Base-by-base conservation (phyloP, 805 yeast species). In the Hyphopichia homilentoma region DNA sequence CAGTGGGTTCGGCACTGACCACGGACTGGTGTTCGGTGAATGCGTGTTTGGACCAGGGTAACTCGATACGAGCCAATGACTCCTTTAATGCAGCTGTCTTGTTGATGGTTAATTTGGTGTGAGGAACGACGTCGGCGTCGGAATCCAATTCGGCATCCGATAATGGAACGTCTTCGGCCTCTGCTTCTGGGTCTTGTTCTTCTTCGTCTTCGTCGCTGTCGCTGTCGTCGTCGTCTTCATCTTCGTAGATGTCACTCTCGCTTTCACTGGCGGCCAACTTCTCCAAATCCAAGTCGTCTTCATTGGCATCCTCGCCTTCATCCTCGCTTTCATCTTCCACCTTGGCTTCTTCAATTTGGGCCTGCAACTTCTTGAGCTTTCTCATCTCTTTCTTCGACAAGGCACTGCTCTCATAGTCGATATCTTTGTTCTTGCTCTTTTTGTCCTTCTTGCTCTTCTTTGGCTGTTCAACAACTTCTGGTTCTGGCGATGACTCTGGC, bases 91-190 rank as follows among this genome's bases (percentile, higher is more conserved):
- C 97, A n/a, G 84, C 81, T 29, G 68, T 70, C 63, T 93, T 90
- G 61, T 93, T 88, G 42, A 90, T 69, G 8, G 96, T 89, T 31
- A 87, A 72, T 57, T 89, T 89, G 36, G 93, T 87, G 61, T 83
- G 79, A 30, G 97, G 97, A 22, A 90, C 88, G 27, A 89, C 77
- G 57, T 93, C 98, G 12, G 95, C 95, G 54, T 89, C 97, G 2
- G 93, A 85, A 51, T 88, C 97, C 26, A 86, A 64, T 51, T 90
- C 97, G 16, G 83, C 97, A 34, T 88, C 97, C 1, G 95, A 84
- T 32, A 87, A 73, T 14, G 96, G 84, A 27, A 89, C 73, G 46
- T 88, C 97, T 44, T 83, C 89, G 19, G 73, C 80, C 27, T 71
- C 80, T 24, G 72, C 79, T 11, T 70, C 79, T 7, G 65, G 76